phyloP scores from a whole-genome alignment of 805 yeast genomes.

The Starmerella powellii region DNA sequence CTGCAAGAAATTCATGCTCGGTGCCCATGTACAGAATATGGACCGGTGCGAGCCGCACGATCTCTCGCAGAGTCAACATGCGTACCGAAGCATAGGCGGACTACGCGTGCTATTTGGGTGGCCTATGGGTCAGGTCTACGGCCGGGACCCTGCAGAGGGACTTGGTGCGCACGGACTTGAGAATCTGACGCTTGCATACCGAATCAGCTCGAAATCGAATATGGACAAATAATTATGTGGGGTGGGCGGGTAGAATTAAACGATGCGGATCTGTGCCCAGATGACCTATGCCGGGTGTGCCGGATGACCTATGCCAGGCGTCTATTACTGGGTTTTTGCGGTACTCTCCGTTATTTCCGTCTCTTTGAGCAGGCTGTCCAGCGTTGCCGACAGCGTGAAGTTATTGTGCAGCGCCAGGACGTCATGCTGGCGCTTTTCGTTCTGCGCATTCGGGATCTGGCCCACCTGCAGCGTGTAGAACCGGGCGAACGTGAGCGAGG shows the following conservation, averaged over 20 bases:
- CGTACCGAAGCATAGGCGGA: neutral
- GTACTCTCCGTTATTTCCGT: conserved; percentile 2
- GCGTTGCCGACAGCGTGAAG: conserved; percentile 20
- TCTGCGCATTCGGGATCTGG: conserved; percentile 21
- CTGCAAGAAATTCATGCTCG: conserved; percentile 11
- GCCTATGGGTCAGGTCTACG: too few relatives aligned
- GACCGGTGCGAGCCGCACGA: conserved; percentile 5
- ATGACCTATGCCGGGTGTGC: neutral
- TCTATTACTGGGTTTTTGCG: too few relatives aligned
- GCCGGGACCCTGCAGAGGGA: too few relatives aligned
- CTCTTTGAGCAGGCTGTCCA: conserved; percentile 22
- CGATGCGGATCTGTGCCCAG: neutral
- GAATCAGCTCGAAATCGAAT: too few relatives aligned
- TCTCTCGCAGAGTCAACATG: conserved; percentile 9
- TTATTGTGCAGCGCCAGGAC: conserved; percentile 19
- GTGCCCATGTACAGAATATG: conserved; percentile 14
- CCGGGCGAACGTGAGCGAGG: conserved; percentile 22
- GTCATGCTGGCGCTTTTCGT: conserved; percentile 15
- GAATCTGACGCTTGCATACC: too few relatives aligned
- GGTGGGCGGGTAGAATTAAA: too few relatives aligned
- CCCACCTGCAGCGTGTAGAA: conserved; percentile 23
- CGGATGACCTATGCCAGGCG: too few relatives aligned
- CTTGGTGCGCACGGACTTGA: too few relatives aligned
- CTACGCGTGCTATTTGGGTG: neutral
- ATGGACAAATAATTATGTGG: too few relatives aligned